Evolutionary conservation across 2,329 filamentous ascomycete genomes (phyloP).

Genomic region (Trichoderma endophyticum): DNA sequence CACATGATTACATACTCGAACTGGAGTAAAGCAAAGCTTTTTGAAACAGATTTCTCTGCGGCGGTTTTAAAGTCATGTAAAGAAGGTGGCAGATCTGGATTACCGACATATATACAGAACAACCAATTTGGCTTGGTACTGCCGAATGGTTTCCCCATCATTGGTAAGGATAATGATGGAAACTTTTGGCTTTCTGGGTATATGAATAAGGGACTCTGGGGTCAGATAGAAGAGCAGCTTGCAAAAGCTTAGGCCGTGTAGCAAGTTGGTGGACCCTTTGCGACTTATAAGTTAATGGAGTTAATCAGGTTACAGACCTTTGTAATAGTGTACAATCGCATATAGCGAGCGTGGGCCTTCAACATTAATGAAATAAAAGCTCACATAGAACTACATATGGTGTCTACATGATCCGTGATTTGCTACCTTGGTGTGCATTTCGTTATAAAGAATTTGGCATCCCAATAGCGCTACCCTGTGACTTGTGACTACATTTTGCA

Average conservation of each 20-base stretch:
- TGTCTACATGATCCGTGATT: not conserved
- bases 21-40: not conserved
- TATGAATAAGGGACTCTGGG: not conserved
- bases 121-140: not conserved
- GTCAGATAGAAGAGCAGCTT: not conserved
- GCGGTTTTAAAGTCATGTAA: not conserved
- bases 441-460: not conserved
- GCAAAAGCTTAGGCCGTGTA: not conserved
- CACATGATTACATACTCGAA: not conserved
- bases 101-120: not conserved
- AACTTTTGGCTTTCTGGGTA: not conserved
- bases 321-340: not conserved
- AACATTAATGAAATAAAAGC: not conserved
- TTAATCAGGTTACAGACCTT: not conserved
- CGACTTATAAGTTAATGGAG: not conserved
- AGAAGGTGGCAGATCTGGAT: not conserved
- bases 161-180: not conserved
- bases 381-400: not conserved
- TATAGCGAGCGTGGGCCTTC: not conserved
- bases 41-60: not conserved
- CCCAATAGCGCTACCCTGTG: not conserved
- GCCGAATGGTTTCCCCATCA: not conserved
- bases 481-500: not conserved
- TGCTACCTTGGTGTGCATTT: not conserved
- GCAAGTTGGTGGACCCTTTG: not conserved